Evolutionary conservation across 352 stramenopile species (phyloP), one percentile per base, ranked within the genome.

Genomic region (Aphanomyces stellatus): DNA sequence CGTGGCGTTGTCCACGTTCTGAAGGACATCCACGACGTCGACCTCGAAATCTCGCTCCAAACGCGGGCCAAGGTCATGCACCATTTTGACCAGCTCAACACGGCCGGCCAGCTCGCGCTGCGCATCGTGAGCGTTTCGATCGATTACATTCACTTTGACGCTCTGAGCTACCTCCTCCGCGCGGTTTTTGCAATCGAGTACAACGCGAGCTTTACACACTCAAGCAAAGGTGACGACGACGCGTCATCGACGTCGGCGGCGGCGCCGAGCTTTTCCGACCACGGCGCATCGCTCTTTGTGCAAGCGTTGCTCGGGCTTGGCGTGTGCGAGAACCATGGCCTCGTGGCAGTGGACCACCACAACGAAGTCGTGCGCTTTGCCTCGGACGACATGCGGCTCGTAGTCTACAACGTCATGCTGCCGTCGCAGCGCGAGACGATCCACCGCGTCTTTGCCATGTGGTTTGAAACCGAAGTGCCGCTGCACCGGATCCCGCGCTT

Each of bases 11-110:
- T 88, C n/a, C 68, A 76, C 24, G 88, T 91, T 40, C 63, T 89
- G 0, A 81, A 80, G 37, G 80, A 91, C 48, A 69, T 91, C 31
- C 81, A 90, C 53, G 81, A 91, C 34, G 71, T 91, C 60, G 81
- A 91, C 63, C 88, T 86, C 62, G 68, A 88, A 31, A 76, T 91
- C 0, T 82, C 82, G 0, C 78, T 90, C 59, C 81, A 91, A 53
- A 89, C 82, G 2, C 77, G 82, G 24, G 81, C 80, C 4, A 78
- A 82, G 0, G 82, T 91, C 11, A 87, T 90, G 82, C 80, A 76
- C 1, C 87, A 84, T 43, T 69, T 89, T 1, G 80, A 88, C 48
- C 70, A 62, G 0, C 72, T 91, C 0, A 74, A 87, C 22, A 68
- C 72, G 0, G 67, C 88, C 3, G 76, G 78, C 0, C 82, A 91